These are phyloP conservation scores for Tylopilus intermedius DNA, from an alignment of 768 basidiomycete genomes.

Conservation along the genomic window DNA sequence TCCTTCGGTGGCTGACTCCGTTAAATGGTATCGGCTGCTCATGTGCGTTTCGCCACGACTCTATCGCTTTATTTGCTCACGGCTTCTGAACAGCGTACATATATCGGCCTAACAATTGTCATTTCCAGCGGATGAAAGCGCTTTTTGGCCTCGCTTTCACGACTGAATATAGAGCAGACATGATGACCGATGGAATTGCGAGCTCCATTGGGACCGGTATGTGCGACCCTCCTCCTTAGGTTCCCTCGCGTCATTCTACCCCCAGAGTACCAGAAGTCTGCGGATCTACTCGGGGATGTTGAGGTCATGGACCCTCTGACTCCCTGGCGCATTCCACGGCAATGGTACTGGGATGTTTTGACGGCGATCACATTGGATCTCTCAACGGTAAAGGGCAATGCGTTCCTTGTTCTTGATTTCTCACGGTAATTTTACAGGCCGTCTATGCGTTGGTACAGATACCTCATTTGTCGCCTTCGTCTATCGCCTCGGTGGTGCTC, in stretches of 20 bases:
- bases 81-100: slow-evolving; percentile 31
- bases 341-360: slow-evolving; percentile 37
- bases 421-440: slow-evolving; percentile 13
- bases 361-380: slow-evolving; percentile 28
- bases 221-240: not conserved
- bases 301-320: slow-evolving; percentile 25
- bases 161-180: slow-evolving; percentile 28
- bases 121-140: slow-evolving; percentile 36
- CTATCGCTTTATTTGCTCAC: not conserved
- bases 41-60: slow-evolving; percentile 25
- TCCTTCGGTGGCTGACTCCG: slow-evolving; percentile 32
- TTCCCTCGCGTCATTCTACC: not conserved
- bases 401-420: not conserved
- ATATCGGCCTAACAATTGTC: slow-evolving; percentile 34
- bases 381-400: slow-evolving; percentile 29
- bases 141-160: slow-evolving; percentile 40
- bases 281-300: slow-evolving; percentile 28
- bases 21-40: slow-evolving; percentile 32
- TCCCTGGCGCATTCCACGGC: slow-evolving; percentile 8
- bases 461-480: slow-evolving; percentile 25
- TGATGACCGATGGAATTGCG: slow-evolving; percentile 36
- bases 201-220: slow-evolving; percentile 31
- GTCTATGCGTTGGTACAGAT: slow-evolving; percentile 21
- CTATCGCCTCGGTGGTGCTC: slow-evolving; percentile 32
- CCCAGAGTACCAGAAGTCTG: slow-evolving; percentile 35